Conservation (phyloP, 129 eudicot species). For the Flaveria linearis region DNA sequence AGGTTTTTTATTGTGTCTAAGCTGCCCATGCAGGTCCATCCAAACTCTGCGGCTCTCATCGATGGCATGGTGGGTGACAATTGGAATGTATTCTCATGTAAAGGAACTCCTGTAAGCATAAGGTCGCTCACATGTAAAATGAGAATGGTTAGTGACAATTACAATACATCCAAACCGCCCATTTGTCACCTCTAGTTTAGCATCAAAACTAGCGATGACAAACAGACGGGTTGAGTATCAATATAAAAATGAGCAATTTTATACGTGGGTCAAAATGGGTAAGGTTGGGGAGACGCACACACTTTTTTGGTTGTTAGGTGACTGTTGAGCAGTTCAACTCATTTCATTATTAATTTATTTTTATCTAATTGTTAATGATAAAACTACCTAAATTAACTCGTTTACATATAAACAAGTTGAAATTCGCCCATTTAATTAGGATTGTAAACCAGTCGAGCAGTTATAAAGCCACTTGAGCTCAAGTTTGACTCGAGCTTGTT, state of each 20-base stretch:
- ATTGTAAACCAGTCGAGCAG: background rate
- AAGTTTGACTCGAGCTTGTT: background rate
- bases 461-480: background rate
- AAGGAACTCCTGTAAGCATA: constrained; percentile 2
- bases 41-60: constrained; percentile 27
- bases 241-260: background rate
- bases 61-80: constrained; percentile 52
- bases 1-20: background rate
- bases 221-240: too few species aligned
- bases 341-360: background rate
- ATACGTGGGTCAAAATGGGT: background rate
- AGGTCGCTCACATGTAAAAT: background rate
- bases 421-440: background rate
- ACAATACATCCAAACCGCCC: too few species aligned
- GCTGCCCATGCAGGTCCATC: constrained; percentile 42
- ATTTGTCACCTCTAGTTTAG: too few species aligned
- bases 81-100: constrained; percentile 7
- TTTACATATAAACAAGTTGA: background rate
- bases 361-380: background rate
- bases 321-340: background rate
- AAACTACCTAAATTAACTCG: background rate
- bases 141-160: background rate
- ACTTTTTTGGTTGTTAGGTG: background rate
- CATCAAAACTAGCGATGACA: too few species aligned
- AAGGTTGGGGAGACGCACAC: background rate